Conservation (phyloP, 768 basidiomycete genomes). For the Boletus speciosus region DNA sequence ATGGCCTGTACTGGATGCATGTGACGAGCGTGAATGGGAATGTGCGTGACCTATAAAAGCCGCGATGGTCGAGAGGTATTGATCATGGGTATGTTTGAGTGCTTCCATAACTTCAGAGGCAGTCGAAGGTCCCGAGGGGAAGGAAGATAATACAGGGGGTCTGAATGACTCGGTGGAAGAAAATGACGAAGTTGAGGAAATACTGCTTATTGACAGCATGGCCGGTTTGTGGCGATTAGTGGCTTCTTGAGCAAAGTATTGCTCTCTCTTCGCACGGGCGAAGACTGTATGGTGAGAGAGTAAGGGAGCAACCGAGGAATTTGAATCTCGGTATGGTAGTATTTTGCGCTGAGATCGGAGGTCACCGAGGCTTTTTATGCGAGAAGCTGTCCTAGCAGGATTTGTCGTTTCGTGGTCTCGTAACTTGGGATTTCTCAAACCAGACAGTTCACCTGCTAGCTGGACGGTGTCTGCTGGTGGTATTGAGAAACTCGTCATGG, state of each 20-base stretch:
- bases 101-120: conserved; percentile 69
- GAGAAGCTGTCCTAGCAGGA: conserved; percentile 34
- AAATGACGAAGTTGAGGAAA: conserved; percentile 65
- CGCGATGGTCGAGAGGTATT: conserved; percentile 89
- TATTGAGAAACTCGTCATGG: conserved; percentile 10
- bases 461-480: conserved; percentile 2
- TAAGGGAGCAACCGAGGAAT: conserved; percentile 34
- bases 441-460: conserved; percentile 11
- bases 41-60: conserved; percentile 98
- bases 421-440: conserved; percentile 34
- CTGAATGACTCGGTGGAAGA: conserved; percentile 57
- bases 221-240: conserved; percentile 42
- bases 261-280: conserved; percentile 36
- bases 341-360: conserved; percentile 36
- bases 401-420: conserved; percentile 19
- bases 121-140: conserved; percentile 71
- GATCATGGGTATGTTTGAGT: conserved; percentile 81
- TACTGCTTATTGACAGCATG: conserved; percentile 61
- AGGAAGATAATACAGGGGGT: conserved; percentile 45
- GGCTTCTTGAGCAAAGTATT: conserved; percentile 37
- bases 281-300: conserved; percentile 31
- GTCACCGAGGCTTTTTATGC: conserved; percentile 54
- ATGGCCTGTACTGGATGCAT: conserved; percentile 90
- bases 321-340: conserved; percentile 35
- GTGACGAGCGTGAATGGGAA: conserved; percentile 83